These are phyloP conservation scores for Ceratocystis colombiana DNA, from an alignment of 2,329 filamentous ascomycete genomes.

Conservation along the genomic window DNA sequence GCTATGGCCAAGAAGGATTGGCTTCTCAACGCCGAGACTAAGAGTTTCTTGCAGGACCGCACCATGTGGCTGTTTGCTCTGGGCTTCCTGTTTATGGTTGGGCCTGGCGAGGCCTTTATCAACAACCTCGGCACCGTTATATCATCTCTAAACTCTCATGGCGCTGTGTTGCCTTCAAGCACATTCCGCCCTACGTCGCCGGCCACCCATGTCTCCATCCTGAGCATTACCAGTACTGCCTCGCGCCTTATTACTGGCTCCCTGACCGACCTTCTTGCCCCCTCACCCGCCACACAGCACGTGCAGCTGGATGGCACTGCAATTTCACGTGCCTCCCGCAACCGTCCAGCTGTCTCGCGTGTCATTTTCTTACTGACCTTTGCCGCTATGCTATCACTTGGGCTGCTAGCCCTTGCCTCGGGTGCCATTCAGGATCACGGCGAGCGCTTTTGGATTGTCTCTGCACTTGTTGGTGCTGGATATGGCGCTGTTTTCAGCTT, in stretches of 20 bases:
- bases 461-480: conserved; percentile 72
- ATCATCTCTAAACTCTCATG: conserved; percentile 52
- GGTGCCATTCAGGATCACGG: conserved; percentile 64
- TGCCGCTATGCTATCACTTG: conserved; percentile 60
- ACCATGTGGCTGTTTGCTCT: conserved; percentile 94
- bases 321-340: conserved; percentile 29
- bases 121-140: conserved; percentile 96
- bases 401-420: conserved; percentile 67
- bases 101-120: conserved; percentile 94
- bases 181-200: conserved; percentile 45
- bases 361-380: conserved; percentile 70
- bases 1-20: conserved; percentile 54
- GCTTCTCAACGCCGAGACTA: conserved; percentile 84
- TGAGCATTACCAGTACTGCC: conserved; percentile 82
- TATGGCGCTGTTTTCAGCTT: conserved; percentile 89
- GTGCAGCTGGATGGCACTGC: conserved; percentile 37
- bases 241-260: conserved; percentile 82
- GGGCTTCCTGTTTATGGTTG: conserved; percentile 86
- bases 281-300: conserved; percentile 50
- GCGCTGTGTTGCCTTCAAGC: conserved; percentile 25
- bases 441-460: conserved; percentile 76
- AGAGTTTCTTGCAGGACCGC: conserved; percentile 69
- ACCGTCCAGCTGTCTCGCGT: conserved; percentile 57
- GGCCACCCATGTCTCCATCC: conserved; percentile 84
- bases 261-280: conserved; percentile 77